These are phyloP conservation scores for Camelina sativa DNA, from an alignment of 345 rosid species.

Conservation along the genomic window DNA sequence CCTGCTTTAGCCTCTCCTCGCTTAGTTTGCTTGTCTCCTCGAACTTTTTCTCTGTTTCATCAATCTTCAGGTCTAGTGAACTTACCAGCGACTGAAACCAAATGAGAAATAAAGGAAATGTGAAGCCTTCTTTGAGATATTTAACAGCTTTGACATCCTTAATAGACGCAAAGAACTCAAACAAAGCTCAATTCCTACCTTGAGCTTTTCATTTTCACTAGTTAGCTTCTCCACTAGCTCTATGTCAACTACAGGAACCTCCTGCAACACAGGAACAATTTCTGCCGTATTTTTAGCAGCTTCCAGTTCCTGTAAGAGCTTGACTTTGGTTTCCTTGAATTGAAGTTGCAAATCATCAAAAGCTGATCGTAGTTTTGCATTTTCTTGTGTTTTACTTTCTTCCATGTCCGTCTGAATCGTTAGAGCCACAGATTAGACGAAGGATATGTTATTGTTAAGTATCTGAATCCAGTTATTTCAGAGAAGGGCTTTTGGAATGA, in stretches of 20 bases:
- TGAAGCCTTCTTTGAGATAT: slow-evolving; percentile 33
- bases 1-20: slow-evolving; percentile 90
- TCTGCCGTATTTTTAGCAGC: slow-evolving; percentile 70
- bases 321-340: slow-evolving; percentile 77
- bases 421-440: slow-evolving; percentile 28
- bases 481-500: slow-evolving; percentile 11
- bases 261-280: slow-evolving; percentile 73
- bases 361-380: slow-evolving; percentile 74
- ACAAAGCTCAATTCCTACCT: slow-evolving; percentile 52
- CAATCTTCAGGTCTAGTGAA: slow-evolving; percentile 84
- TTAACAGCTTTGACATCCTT: slow-evolving; percentile 26
- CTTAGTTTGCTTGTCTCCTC: slow-evolving; percentile 79
- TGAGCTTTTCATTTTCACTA: slow-evolving; percentile 83
- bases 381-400: slow-evolving; percentile 89
- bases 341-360: slow-evolving; percentile 74
- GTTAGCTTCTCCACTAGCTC: slow-evolving; percentile 71
- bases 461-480: slow-evolving; percentile 4
- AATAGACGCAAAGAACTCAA: neutral
- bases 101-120: slow-evolving; percentile 29
- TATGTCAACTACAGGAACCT: slow-evolving; percentile 79
- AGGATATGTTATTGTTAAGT: neutral
- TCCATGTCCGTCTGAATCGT: slow-evolving; percentile 75
- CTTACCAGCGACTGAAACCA: slow-evolving; percentile 66
- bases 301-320: slow-evolving; percentile 68
- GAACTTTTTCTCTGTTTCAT: slow-evolving; percentile 77